Evolutionary conservation across 1,284 basidiomycete genomes (phyloP).

Genomic region (Sanghuangporus baumii): DNA sequence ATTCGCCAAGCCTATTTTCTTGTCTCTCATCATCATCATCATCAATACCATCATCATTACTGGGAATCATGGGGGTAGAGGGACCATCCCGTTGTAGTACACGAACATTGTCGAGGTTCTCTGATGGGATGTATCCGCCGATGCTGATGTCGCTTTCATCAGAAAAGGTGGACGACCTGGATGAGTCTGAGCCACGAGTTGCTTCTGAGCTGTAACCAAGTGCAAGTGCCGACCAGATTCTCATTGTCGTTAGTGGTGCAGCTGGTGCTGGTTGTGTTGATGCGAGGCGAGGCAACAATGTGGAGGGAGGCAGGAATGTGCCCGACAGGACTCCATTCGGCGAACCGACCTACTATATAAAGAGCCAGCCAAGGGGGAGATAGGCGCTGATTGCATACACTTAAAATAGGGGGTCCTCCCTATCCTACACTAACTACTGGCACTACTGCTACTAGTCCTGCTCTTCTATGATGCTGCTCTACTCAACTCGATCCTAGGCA

Average conservation of each 20-base stretch:
- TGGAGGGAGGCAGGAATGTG: neutral
- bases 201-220: neutral
- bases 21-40: neutral
- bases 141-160: neutral
- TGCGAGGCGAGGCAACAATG: neutral
- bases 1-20: neutral
- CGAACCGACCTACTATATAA: conserved; percentile 1
- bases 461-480: no score
- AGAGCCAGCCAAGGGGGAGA: neutral
- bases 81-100: no score
- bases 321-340: neutral
- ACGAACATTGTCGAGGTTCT: neutral
- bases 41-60: no score
- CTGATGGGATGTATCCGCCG: neutral
- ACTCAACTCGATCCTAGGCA: no score
- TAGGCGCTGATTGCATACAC: neutral
- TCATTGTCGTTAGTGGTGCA: neutral
- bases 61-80: no score
- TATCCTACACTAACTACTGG: no score
- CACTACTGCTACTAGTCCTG: no score
- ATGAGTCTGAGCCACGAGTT: neutral
- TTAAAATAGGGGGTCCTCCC: neutral
- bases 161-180: neutral
- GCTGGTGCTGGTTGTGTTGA: neutral
- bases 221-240: neutral